Percentiles rank a stretch among this genome's conserved stretches.
Conservation (phyloP, 495 filamentous ascomycete species). For the Penicillium antarcticum region DNA sequence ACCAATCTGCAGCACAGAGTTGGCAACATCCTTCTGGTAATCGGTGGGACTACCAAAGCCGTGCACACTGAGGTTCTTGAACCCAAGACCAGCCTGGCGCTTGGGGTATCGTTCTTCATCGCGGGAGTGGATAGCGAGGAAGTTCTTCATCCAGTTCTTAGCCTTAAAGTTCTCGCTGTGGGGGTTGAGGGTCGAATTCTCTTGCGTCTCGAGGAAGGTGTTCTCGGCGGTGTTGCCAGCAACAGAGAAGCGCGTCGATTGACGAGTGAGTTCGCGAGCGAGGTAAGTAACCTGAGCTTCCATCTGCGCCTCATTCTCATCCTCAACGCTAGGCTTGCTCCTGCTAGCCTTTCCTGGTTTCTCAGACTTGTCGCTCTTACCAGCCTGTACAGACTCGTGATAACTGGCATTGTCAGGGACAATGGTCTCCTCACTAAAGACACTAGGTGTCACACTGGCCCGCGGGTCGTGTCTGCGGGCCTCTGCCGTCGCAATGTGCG, state of each 20-base stretch:
- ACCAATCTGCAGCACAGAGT: conserved; percentile 57
- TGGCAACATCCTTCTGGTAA: conserved; percentile 78
- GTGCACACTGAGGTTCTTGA: conserved; percentile 68
- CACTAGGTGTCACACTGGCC: conserved; percentile 10
- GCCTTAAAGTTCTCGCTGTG: conserved; percentile 45
- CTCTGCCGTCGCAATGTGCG: conserved; percentile 11
- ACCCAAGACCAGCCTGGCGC: conserved; percentile 45
- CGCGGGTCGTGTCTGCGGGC: conserved; percentile 18
- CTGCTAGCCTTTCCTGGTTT: no score
- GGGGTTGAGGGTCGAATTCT: conserved; percentile 47
- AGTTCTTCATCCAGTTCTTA: conserved; percentile 50
- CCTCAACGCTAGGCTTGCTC: background rate
- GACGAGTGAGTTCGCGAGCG: conserved; percentile 45
- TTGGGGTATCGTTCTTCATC: conserved; percentile 46
- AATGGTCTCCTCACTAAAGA: conserved; percentile 34
- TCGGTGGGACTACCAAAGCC: conserved; percentile 75
- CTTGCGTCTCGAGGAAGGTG: conserved; percentile 38
- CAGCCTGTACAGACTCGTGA: no score
- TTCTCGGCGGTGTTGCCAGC: conserved; percentile 33
- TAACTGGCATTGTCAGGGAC: background rate
- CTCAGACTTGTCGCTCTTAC: conserved; percentile 16
- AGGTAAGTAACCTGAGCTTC: conserved; percentile 42
- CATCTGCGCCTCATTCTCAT: conserved; percentile 27
- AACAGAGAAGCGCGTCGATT: conserved; percentile 39
- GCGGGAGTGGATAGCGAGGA: conserved; percentile 44